Evolutionary conservation across 169 alveolate species (phyloP), one percentile per base, ranked within the genome.

Genomic region (Toxoplasma gondii): DNA sequence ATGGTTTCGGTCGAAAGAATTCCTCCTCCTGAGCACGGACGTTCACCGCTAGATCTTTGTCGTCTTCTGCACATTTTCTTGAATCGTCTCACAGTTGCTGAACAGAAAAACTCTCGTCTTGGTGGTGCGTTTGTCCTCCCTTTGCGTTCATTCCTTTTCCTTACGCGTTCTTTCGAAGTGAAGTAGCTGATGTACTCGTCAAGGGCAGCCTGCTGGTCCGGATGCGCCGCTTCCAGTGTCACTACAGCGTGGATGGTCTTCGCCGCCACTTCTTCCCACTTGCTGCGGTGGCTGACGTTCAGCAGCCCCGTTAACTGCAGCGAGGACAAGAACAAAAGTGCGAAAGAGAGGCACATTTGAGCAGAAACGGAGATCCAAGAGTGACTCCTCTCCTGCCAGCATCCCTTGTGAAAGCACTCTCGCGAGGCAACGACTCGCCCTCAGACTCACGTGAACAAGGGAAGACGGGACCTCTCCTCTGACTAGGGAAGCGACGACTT

Each of bases 271-370:
- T 91, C 94, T 49, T 91, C 94, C 58, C 94, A 91, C 80, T 80
- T 80, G 90, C 94, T 91, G 80, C 94, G 94, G 83, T 91, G 94
- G 81, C 94, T 91, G 67, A 91, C 94, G 90, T 91, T 91, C 90
- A 91, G 43, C 74, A 91, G n/a, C 36, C 91, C 81, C 45, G 80
- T 80, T 24, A 91, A 82, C 94, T 91, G 94, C 94, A 83, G 88
- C 41, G 12, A n/a, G 41, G 53, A 39, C 49, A 34, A 19, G 27
- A 12, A 80, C 22, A 39, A 4, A 16, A 34, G 45, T 12, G 53
- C 54, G 54, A 80, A 4, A 80, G 17, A 7, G 53, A 24, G 29
- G 38, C 31, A 7, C 31, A n/a, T 34, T 5, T 22, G 9, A 58
- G 24, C 70, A 58, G n/a, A 58, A 16, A 16, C 70, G 24, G 70